Evolutionary conservation across 768 basidiomycete species (phyloP).

Genomic region (Naganishia randhawae): DNA sequence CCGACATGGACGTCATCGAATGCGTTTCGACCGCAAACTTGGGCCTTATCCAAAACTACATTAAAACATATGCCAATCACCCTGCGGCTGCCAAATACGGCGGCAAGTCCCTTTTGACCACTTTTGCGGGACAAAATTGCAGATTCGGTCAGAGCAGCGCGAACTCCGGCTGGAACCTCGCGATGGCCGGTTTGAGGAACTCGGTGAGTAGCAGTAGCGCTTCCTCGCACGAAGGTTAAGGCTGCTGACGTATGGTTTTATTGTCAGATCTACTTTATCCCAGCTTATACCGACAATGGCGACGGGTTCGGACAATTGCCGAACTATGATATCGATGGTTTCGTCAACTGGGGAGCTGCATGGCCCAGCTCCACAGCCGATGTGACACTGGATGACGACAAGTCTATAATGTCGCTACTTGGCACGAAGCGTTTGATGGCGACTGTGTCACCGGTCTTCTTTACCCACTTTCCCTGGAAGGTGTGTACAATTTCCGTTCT

Average conservation of each 20-base stretch:
- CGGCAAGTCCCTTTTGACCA: slow-evolving; percentile 46
- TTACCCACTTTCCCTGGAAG: slow-evolving; percentile 50
- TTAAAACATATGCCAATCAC: slow-evolving; percentile 37
- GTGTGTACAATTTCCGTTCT: neutral
- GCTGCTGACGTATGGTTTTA: neutral
- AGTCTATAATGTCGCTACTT: slow-evolving; percentile 9
- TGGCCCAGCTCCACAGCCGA: slow-evolving; percentile 10
- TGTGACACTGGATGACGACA: slow-evolving; percentile 19
- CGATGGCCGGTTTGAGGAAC: slow-evolving; percentile 16
- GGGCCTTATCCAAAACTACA: slow-evolving; percentile 34
- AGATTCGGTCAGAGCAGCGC: slow-evolving; percentile 46
- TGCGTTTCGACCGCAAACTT: slow-evolving; percentile 39
- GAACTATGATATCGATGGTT: slow-evolving; percentile 39
- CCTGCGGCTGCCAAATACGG: slow-evolving; percentile 46
- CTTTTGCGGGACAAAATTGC: slow-evolving; percentile 51
- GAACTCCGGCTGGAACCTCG: slow-evolving; percentile 40
- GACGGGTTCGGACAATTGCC: slow-evolving; percentile 53
- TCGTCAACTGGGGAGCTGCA: slow-evolving; percentile 36
- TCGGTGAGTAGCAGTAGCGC: neutral
- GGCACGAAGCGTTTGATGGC: slow-evolving; percentile 14
- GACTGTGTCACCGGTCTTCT: slow-evolving; percentile 45
- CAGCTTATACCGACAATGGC: slow-evolving; percentile 20
- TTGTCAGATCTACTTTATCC: slow-evolving; percentile 21
- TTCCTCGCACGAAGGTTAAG: neutral
- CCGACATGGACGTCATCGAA: slow-evolving; percentile 46